phyloP scores from a whole-genome alignment of 2,329 filamentous ascomycete species.

The Botrytis pseudocinerea region DNA sequence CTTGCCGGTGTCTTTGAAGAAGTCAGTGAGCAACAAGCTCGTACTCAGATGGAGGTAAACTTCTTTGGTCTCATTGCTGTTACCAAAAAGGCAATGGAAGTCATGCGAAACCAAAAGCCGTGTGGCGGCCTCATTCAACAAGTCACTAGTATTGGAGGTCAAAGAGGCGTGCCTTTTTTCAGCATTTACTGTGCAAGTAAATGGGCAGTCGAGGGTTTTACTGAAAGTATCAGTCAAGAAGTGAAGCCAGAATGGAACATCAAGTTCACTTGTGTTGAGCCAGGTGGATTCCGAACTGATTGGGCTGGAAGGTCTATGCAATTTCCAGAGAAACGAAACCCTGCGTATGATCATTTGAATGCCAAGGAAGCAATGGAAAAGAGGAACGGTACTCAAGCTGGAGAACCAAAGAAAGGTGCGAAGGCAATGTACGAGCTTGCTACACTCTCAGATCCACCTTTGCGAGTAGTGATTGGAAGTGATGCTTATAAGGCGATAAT shows the following conservation, averaged over 20 bases:
- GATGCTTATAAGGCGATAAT: conserved; percentile 53
- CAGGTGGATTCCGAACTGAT: conserved; percentile 45
- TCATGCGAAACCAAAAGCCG: conserved; percentile 42
- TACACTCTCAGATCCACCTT: conserved; percentile 52
- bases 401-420: conserved; percentile 52
- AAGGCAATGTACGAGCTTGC: conserved; percentile 56
- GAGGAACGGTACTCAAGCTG: conserved; percentile 37
- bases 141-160: conserved; percentile 45
- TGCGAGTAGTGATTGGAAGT: conserved; percentile 54
- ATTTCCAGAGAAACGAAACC: conserved; percentile 46
- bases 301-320: conserved; percentile 43
- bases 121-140: conserved; percentile 46
- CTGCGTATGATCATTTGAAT: conserved; percentile 50
- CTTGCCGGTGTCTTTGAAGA: conserved; percentile 55
- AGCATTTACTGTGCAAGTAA: conserved; percentile 45
- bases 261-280: conserved; percentile 46
- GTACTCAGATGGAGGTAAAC: conserved; percentile 58
- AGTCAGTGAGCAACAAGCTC: conserved; percentile 49
- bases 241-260: conserved; percentile 44
- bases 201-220: conserved; percentile 47
- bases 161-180: conserved; percentile 42
- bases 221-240: conserved; percentile 42
- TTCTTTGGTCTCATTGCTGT: conserved; percentile 59
- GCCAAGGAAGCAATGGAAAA: conserved; percentile 45
- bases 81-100: conserved; percentile 46